These are phyloP conservation scores for Cyberlindnera maritima DNA, from an alignment of 805 yeast genomes.

Conservation along the genomic window DNA sequence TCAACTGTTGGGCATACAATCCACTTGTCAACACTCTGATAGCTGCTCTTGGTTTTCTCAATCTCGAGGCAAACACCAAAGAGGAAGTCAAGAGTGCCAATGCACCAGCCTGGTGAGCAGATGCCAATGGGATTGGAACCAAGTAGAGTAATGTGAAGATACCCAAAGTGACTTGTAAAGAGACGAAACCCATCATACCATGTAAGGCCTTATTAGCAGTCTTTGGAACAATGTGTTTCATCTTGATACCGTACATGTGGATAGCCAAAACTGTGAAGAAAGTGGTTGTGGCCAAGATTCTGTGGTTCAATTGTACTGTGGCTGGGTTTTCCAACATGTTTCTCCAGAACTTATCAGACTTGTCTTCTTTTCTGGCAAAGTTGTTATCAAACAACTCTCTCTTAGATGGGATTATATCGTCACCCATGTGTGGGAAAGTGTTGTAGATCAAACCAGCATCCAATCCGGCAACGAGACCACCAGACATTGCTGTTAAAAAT, in stretches of 20 bases:
- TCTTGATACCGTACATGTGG: conserved; percentile 64
- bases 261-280: conserved; percentile 66
- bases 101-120: conserved; percentile 97
- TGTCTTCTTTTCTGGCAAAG: conserved; percentile 64
- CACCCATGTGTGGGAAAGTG: conserved; percentile 97
- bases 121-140: conserved; percentile 91
- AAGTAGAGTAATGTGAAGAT: conserved; percentile 80
- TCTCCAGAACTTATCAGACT: conserved; percentile 84
- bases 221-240: conserved; percentile 55
- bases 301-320: conserved; percentile 89
- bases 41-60: conserved; percentile 55
- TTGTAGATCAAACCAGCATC: conserved; percentile 97
- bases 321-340: conserved; percentile 93
- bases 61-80: conserved; percentile 55
- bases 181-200: conserved; percentile 76
- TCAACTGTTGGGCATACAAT: conserved; percentile 30
- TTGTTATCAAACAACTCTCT: conserved; percentile 75
- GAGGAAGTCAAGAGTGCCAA: conserved; percentile 80
- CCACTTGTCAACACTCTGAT: conserved; percentile 36
- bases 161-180: conserved; percentile 83
- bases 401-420: conserved; percentile 68
- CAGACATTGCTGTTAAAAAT: conserved; percentile 91
- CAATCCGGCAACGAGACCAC: conserved; percentile 96
- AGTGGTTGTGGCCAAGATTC: conserved; percentile 80
- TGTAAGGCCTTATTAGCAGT: conserved; percentile 56